Base-by-base conservation (phyloP, 2,329 filamentous ascomycete species). In the Alternaria gaisen region DNA sequence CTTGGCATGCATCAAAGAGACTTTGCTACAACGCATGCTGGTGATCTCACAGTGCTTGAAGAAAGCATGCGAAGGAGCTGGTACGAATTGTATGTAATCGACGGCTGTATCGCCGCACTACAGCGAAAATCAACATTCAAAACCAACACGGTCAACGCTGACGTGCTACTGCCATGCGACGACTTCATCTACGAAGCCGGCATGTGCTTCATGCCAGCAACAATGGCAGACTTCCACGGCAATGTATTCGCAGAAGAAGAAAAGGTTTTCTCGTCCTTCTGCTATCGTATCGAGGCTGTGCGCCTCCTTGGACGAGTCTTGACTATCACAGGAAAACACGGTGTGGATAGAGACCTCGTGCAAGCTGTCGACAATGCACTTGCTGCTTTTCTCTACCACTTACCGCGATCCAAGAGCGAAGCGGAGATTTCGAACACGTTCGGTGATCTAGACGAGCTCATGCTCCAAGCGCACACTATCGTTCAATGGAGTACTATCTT, bases 391-490 rank as follows among this genome's bases (percentile, higher is more conserved):
- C 84, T 87, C 58, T 86, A 93, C 55, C 90, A 94, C 71, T 81
- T 96, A 1, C 93, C 93, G 0, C 82, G 84, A 16, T 83, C 83
- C 14, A 95, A 60, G n/a, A 60, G 53, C 22, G 58, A 94, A 79
- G 83, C 84, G 52, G 86, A 91, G 62, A 83, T 91, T 22, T 80
- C 94, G 53, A 85, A 86, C 60, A 85, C 86, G 56, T 86, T 89
- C 66, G 90, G 91, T 20, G 84, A 87, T 34, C 44, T 93, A 5
- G 93, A 97, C 74, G 91, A 95, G 78, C 91, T 95, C 86, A 89
- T 96, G 82, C 95, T 96, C 78, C 91, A 95, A 75, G 92, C 91
- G 1, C 89, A 91, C 63, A 92, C 93, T 85, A 90, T 95, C 71
- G 81, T 87, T 46, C 82, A 68, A 18, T 66, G 65, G 54, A 53